phyloP scores from a whole-genome alignment of 164 flowering plant genomes.

The Aristolochia californica region DNA sequence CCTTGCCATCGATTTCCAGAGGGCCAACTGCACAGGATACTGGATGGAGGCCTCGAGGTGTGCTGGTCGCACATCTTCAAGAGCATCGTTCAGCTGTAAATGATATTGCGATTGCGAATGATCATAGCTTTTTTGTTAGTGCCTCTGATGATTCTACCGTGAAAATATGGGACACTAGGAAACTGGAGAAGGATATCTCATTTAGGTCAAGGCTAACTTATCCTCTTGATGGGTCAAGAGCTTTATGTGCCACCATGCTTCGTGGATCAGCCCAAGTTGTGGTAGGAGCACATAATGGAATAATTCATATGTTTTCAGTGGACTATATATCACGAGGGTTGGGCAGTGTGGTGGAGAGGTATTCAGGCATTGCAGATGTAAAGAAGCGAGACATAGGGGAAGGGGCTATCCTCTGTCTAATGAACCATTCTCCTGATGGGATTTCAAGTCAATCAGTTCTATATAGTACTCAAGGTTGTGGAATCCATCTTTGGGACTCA shows the following conservation, averaged over 20 bases:
- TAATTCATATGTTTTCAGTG: constrained; percentile 76
- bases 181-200: constrained; percentile 92
- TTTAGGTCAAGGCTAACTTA: constrained; percentile 92
- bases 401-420: constrained; percentile 72
- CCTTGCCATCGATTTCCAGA: constrained; percentile 40
- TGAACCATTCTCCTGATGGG: constrained; percentile 54
- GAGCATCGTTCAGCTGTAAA: constrained; percentile 98
- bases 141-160: constrained; percentile 98
- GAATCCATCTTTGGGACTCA: constrained; percentile 90
- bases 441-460: constrained; percentile 50
- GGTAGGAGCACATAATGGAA: constrained; percentile 86
- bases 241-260: constrained; percentile 76
- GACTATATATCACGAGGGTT: constrained; percentile 80
- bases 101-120: constrained; percentile 78
- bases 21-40: constrained; percentile 64
- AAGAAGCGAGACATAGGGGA: constrained; percentile 63
- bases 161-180: constrained; percentile 94
- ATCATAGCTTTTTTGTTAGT: constrained; percentile 86
- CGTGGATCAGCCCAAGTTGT: constrained; percentile 73
- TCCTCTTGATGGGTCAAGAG: constrained; percentile 75
- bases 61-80: constrained; percentile 92
- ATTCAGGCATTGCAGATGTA: constrained; percentile 82
- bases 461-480: constrained; percentile 80
- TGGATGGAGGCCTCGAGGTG: constrained; percentile 98
- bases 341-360: constrained; percentile 85